phyloP scores from a whole-genome alignment of 345 rosid species.

The Hibiscus trionum region DNA sequence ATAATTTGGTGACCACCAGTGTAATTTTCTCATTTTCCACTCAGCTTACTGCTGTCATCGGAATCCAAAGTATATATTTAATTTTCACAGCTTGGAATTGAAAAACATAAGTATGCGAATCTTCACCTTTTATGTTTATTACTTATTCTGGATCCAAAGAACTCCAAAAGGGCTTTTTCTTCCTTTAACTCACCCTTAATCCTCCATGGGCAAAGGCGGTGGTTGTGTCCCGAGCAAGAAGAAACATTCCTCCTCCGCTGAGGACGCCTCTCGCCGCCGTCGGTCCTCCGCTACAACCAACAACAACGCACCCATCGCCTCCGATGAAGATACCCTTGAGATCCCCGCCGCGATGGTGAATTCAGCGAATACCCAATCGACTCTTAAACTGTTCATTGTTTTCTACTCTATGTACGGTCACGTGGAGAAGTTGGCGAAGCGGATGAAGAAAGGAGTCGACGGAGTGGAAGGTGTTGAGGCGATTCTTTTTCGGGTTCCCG shows the following conservation, averaged over 20 bases:
- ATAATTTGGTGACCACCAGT: too few species aligned
- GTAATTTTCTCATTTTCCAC: too few species aligned
- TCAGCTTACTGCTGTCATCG: neutral
- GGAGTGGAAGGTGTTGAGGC: constrained; percentile 55
- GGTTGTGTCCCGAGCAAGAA: constrained; percentile 97
- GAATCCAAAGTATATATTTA: neutral
- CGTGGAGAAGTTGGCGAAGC: constrained; percentile 60
- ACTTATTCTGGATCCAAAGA: constrained; percentile 2
- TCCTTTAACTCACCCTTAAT: neutral
- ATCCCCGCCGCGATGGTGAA: constrained; percentile 8
- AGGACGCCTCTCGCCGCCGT: constrained; percentile 21
- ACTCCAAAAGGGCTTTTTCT: neutral
- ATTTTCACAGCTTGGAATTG: neutral
- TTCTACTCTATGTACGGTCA: constrained; percentile 61
- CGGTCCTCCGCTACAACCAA: constrained; percentile 6
- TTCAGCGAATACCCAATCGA: neutral
- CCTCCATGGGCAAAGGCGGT: constrained; percentile 85
- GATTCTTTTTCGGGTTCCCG: constrained; percentile 45
- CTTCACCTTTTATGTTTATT: neutral
- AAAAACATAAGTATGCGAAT: neutral
- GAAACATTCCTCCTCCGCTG: constrained; percentile 33
- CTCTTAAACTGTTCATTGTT: constrained; percentile 37
- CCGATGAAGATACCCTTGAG: constrained; percentile 25
- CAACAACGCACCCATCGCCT: constrained; percentile 33
- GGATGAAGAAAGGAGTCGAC: constrained; percentile 71